Conservation (phyloP, 2,329 filamentous ascomycete genomes). For the Colletotrichum sp. region DNA sequence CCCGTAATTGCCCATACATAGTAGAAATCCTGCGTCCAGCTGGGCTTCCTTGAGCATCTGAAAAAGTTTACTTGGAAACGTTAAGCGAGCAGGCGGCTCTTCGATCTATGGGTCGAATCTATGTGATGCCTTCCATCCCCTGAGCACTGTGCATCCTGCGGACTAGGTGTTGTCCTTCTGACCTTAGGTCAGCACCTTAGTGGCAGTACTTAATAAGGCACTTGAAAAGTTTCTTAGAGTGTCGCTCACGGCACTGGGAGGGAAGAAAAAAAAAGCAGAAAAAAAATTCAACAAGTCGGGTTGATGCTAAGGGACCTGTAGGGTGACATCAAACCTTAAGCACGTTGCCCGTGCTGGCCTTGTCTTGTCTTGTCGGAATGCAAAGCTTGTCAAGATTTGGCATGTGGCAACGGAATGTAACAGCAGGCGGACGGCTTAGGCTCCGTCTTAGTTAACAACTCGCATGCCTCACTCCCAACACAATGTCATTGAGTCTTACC, state of each 20-base stretch:
- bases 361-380: background rate
- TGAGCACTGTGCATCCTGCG: background rate
- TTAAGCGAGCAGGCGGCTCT: background rate
- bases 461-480: background rate
- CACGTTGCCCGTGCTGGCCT: background rate
- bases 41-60: background rate
- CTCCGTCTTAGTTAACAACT: background rate
- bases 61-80: background rate
- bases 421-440: background rate
- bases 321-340: conserved; percentile 17
- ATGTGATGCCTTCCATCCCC: background rate
- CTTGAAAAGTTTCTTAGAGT: background rate
- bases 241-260: background rate
- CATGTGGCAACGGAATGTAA: background rate
- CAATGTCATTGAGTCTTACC: background rate
- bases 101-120: background rate
- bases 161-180: background rate
- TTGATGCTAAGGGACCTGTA: background rate
- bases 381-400: background rate
- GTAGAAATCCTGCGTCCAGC: background rate
- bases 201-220: background rate
- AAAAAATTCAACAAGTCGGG: background rate
- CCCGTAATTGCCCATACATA: background rate
- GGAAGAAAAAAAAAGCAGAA: background rate
- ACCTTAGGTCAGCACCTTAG: background rate